These are phyloP conservation scores for Debaryomycetaceae sp. DNA, from an alignment of 1,139 yeast species.

Conservation along the genomic window DNA sequence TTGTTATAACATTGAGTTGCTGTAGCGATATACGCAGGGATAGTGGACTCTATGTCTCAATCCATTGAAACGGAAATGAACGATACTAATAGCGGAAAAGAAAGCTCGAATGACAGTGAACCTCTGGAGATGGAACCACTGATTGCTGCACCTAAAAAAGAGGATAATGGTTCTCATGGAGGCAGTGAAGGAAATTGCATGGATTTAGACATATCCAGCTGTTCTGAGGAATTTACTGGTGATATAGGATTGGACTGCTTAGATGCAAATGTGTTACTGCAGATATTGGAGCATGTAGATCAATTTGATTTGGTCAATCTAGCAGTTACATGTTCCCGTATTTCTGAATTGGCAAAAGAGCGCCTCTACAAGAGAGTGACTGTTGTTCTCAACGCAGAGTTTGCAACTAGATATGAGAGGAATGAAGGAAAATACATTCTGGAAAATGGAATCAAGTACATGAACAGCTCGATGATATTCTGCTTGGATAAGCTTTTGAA, in stretches of 20 bases:
- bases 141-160: too few species aligned
- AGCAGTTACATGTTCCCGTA: constrained; percentile 20
- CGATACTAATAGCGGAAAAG: neutral
- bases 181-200: too few species aligned
- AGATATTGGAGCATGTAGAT: constrained; percentile 20
- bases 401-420: constrained; percentile 21
- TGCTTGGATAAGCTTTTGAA: constrained; percentile 14
- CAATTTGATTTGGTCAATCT: constrained; percentile 32
- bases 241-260: neutral
- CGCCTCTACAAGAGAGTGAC: constrained; percentile 32
- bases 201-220: too few species aligned
- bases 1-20: neutral
- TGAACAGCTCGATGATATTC: constrained; percentile 32
- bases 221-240: neutral
- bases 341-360: constrained; percentile 22
- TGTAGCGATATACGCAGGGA: neutral
- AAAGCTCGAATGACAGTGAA: neutral
- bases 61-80: neutral
- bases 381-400: constrained; percentile 28
- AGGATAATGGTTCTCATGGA: too few species aligned
- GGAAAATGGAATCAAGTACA: constrained; percentile 29
- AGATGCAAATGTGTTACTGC: constrained; percentile 7
- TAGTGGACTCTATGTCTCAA: neutral
- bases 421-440: constrained; percentile 17
- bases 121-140: too few species aligned